phyloP scores from a whole-genome alignment of 305 asterid species.

The Solanum hybrid region DNA sequence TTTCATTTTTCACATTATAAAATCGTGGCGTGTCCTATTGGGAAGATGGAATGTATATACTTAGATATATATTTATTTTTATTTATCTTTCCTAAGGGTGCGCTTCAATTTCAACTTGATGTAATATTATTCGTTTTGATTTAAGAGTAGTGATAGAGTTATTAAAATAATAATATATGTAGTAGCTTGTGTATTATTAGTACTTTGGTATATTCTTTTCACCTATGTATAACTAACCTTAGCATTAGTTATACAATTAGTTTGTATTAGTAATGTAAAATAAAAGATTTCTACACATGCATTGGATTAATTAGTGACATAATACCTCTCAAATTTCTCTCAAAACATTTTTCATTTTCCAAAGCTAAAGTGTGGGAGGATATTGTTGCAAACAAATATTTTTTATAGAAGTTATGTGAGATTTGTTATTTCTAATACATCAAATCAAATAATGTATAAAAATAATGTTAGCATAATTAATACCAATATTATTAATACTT shows the following conservation, averaged over 20 bases:
- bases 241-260: background rate
- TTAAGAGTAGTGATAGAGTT: no score
- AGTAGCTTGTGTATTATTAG: no score
- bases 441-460: background rate
- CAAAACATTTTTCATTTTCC: background rate
- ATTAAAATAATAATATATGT: no score
- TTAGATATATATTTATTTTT: background rate
- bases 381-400: no score
- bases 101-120: background rate
- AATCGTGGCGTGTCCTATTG: background rate
- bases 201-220: no score
- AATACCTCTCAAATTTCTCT: background rate
- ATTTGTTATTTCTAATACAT: background rate
- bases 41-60: background rate
- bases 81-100: background rate
- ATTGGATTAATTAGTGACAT: no score
- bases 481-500: background rate
- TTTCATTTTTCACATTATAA: background rate
- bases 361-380: background rate
- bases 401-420: no score
- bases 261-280: background rate
- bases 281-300: background rate
- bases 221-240: no score
- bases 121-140: background rate
- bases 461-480: no score